Evolutionary conservation across 2,329 filamentous ascomycete species (phyloP), one percentile per base, ranked within the genome.

Genomic region (Cladorrhinum sp.): DNA sequence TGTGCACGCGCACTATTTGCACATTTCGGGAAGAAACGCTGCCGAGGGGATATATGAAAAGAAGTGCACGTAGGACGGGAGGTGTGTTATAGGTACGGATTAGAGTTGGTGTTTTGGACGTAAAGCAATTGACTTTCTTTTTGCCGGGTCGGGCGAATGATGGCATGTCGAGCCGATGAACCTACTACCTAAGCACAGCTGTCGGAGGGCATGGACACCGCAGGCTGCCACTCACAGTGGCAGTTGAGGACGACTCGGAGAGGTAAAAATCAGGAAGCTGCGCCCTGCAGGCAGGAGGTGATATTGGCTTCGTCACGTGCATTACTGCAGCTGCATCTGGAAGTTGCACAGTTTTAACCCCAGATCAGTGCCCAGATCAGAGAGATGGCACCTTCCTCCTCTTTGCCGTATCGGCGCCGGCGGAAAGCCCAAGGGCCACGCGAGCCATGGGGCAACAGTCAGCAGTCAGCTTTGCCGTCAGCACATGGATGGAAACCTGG

Each of bases 271-370:
- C 42, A 46, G 42, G 42, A 46, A 46, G 42, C 42, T 46, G 42
- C 53, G 33, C 26, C n/a, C 33, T 55, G 53, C 53, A 55, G 53
- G 53, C n/a, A 20, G 56, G 49, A 58, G 21, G 46, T 52, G 54
- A 58, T 58, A 52, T 42, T 52, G 50, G 18, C 49, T 33, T 23
- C 39, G 50, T 66, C 65, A 66, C 65, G 65, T 66, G 65, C 61
- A 57, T 26, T 46, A 26, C 23, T 52, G 58, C 55, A 30, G 54
- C 63, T 66, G 65, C 65, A 52, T 54, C 48, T 58, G 39, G 20
- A 55, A 60, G 58, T 61, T 28, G 63, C 57, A 60, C 59, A 52
- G 36, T 51, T 59, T 52, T 59, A 23, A 42, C 26, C 30, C 42
- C 42, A 46, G 42, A 46, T 46, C 42, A 46, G n/a, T 46, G 42